Evolutionary conservation across 1,139 yeast species (phyloP), one percentile per base, ranked within the genome.

Genomic region (Entelexis sorbosivorans): DNA sequence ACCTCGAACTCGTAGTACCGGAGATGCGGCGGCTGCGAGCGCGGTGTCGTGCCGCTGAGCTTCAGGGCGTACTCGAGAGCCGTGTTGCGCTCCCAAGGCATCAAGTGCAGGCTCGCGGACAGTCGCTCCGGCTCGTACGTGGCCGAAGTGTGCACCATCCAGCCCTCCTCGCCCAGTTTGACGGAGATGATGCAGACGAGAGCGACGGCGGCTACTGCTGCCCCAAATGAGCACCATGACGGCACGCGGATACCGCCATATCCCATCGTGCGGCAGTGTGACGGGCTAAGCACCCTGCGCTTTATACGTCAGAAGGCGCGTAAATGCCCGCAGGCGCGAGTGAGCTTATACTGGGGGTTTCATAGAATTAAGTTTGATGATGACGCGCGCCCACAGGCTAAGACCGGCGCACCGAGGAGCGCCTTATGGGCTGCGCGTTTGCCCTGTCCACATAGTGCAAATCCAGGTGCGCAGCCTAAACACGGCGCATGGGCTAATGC

Each of bases 31-130:
- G 48, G 49, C 3, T 38, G 32, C 4, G 32, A 28, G 26, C 19
- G 47, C 43, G 17, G 48, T 50, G 3, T 55, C 47, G 32, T 61
- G 59, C 13, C 3, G 24, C 54, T 52, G 24, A 60, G 48, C 17
- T 60, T 54, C 26, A 61, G 40, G 28, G 56, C 57, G 52, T 65
- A 65, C 29, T 63, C 64, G 10, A 60, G 47, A 1, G 60, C 56
- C 1, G 67, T 63, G 47, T 65, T 66, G 32, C 58, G 56, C 44
- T 64, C 64, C 68, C 68, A 65, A 0, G 51, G 11, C 31, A 56
- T 26, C 14, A 54, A n/a, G 4, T 6, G 34, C 5, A 5, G 14
- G 13, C 5, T 9, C 13, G 17, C 8, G 6, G 20, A 19, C n/a
- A 13, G 17, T 10, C 4, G 5, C 3, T n/a, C 34, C 7, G 22